These are phyloP conservation scores for Phytopythium oedochilum DNA, from an alignment of 352 stramenopile species.

Conservation along the genomic window DNA sequence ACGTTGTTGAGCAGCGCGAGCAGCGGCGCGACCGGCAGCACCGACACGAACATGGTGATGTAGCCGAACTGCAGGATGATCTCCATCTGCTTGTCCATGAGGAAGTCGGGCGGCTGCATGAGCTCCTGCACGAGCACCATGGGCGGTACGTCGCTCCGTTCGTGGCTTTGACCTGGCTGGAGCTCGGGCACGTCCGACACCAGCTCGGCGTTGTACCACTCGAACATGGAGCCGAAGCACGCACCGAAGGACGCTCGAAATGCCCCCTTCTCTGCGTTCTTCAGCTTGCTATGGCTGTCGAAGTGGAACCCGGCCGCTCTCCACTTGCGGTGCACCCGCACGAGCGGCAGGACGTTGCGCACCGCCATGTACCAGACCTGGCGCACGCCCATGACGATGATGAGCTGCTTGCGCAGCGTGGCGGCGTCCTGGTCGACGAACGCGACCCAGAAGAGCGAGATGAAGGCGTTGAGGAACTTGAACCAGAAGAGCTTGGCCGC, in stretches of 20 bases:
- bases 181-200: background rate
- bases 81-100: slow-evolving; percentile 81
- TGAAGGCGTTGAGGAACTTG: slow-evolving; percentile 82
- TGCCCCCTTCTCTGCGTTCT: too few relatives aligned
- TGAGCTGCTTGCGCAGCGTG: slow-evolving; percentile 52
- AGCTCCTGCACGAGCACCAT: slow-evolving; percentile 62
- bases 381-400: slow-evolving; percentile 66
- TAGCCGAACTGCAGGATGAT: slow-evolving; percentile 90
- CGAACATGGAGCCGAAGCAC: slow-evolving; percentile 15
- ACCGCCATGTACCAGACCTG: slow-evolving; percentile 64
- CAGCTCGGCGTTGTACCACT: slow-evolving; percentile 61
- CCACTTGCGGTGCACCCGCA: slow-evolving; percentile 46
- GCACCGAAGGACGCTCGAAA: background rate
- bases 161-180: background rate
- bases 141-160: slow-evolving; percentile 18
- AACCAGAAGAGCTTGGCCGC: slow-evolving; percentile 75
- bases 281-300: too few relatives aligned
- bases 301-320: slow-evolving; percentile 32
- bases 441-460: slow-evolving; percentile 76
- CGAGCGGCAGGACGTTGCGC: slow-evolving; percentile 45
- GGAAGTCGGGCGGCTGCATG: slow-evolving; percentile 62
- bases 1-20: slow-evolving; percentile 86
- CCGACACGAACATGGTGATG: slow-evolving; percentile 92
- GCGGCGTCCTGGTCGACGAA: slow-evolving; percentile 55
- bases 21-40: slow-evolving; percentile 86